Base-by-base conservation (phyloP, 140 eudicot species). In the Oenanthe javanica region DNA sequence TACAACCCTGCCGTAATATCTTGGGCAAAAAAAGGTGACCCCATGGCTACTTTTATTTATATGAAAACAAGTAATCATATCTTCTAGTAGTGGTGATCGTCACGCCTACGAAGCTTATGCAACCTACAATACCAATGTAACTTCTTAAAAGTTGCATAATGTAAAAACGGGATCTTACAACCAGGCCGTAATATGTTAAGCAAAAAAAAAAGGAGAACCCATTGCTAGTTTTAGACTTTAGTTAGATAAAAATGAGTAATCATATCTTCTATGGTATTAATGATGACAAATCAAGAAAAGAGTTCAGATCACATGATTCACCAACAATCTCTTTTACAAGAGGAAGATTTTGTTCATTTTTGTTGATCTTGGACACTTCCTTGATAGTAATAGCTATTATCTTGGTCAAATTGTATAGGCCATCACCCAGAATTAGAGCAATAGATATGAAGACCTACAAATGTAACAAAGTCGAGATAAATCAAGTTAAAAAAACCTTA, bases 341-440 rank as follows among this genome's bases (percentile, higher is more conserved):
- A 67, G 73, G 73, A 67, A 67, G 73, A 67, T 27, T 67, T 27
- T 67, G 45, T 31, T 67, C 43, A 16, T 16, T 89, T 51, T 79
- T 64, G 84, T 84, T 86, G 80, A 52, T 85, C 78, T 64, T 87
- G 48, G 72, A 77, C 79, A 88, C 72, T 76, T 91, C 92, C 81
- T 79, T 93, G 13, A 91, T 31, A 49, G 95, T 84, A 47, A 93
- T 79, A n/a, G 82, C 66, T 63, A 91, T 79, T 50, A 93, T 93
- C 87, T 93, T 91, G 67, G 91, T 78, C 87, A 93, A 87, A 87
- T 89, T 91, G 89, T 93, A 91, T 63, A 93, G 88, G 61, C 98
- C 98, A 76, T 93, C 98, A 15, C 98, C 97, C 74, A 93, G 93
- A 63, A 93, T 93, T 47, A 93, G 89, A 31, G 93, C 76, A 38